Evolutionary conservation across 2,329 filamentous ascomycete genomes (phyloP).

Genomic region (Juglanconis sp.): DNA sequence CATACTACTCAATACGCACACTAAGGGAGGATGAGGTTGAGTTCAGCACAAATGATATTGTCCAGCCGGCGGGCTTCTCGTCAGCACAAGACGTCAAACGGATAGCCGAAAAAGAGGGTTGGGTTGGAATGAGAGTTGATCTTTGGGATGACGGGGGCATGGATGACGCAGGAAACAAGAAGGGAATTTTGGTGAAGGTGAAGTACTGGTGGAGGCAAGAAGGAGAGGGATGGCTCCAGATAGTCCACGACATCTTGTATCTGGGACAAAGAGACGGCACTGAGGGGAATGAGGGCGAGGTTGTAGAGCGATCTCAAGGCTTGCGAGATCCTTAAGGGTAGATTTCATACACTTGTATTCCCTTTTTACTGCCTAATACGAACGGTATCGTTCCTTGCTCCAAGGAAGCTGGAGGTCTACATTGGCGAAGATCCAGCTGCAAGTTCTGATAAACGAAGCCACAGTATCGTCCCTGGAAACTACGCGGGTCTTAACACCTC

Average conservation of each 20-base stretch:
- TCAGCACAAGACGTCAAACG: constrained; percentile 12
- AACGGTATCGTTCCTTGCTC: no score
- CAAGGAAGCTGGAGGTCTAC: no score
- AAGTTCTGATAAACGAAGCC: no score
- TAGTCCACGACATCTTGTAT: constrained; percentile 28
- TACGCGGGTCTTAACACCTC: no score
- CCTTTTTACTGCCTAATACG: neutral
- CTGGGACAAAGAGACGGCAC: constrained; percentile 23
- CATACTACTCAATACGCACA: constrained; percentile 20
- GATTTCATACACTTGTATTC: no score
- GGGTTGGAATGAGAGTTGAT: constrained; percentile 28
- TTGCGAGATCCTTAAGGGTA: no score
- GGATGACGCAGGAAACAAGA: neutral
- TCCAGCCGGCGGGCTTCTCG: constrained; percentile 16
- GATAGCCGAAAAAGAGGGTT: constrained; percentile 20
- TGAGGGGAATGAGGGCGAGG: constrained; percentile 17
- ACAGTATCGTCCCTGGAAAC: no score
- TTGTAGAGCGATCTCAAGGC: neutral
- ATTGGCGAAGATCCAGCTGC: no score
- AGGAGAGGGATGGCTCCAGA: constrained; percentile 20
- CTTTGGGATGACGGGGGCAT: constrained; percentile 23
- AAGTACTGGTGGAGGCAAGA: constrained; percentile 30
- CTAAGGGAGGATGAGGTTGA: constrained; percentile 16
- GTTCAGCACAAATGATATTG: constrained; percentile 20
- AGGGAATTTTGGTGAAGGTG: constrained; percentile 25